Evolutionary conservation across 805 yeast species (phyloP), one percentile per base, ranked within the genome.

Genomic region (Starmera caribaea): DNA sequence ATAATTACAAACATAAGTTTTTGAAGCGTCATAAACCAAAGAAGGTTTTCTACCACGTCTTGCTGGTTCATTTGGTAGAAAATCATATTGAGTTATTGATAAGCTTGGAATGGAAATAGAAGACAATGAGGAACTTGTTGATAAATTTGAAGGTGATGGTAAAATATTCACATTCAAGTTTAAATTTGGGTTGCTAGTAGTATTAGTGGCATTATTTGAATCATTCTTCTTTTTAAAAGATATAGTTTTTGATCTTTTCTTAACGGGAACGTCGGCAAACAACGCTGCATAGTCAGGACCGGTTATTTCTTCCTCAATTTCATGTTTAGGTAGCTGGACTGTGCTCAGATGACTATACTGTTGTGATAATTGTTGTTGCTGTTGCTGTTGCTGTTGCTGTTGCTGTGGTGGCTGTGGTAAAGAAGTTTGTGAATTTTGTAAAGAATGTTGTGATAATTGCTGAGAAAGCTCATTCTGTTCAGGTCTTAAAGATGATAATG

Each of bases 31-130:
- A 15, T 74, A 77, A 37, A 71, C 74, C 45, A 71, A 61, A 33
- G 79, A 72, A 17, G 81, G 84, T 55, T 78, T 79, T 32, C 86
- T 67, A 6, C 86, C 86, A 37, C 86, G 64, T 3, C 75, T 70
- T 38, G 73, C 58, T n/a, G 59, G 59, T 41, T 51, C 58, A 17
- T 49, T 45, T 35, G 44, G 29, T 33, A 49, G 49, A 9, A 43
- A 35, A 5, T 21, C 24, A 21, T 21, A 7, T 21, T 21, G 24
- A 21, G 24, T 21, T 21, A 21, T 21, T 21, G 26, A 2, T 21
- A 5, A 21, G 8, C 8, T 21, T 21, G 26, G 26, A 5, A 5
- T 21, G 8, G 26, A 21, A 21, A 21, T 7, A 3, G 4, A 9
- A 21, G 26, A 21, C 6, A 21, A 21, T 21, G 24, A n/a, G n/a